Evolutionary conservation across 768 basidiomycete species (phyloP), one percentile per base, ranked within the genome.

Genomic region (Fomitopsis pulvina): DNA sequence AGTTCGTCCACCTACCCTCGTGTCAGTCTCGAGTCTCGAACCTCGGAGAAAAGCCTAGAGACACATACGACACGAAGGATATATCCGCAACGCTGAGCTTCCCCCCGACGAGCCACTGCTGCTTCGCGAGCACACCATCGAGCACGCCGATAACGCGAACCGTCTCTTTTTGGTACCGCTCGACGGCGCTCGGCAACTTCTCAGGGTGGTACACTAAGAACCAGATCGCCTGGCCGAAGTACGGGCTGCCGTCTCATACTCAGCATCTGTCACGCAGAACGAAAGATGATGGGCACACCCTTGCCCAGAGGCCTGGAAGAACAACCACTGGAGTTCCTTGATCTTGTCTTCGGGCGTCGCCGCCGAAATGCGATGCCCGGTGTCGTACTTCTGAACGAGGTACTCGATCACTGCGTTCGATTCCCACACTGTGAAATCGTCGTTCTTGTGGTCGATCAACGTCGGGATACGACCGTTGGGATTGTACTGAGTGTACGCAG

Each of bases 311-410:
- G 57, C 51, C 41, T 65, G 64, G 60, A 73, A 76, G 63, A 73
- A 71, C 42, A 76, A 69, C 75, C 72, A 75, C 58, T 70, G 71
- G 16, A 68, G 50, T 40, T 55, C 43, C 11, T n/a, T 12, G 47
- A 29, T 50, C 53, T 58, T 55, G 8, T 59, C 59, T 18, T 51
- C 51, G 3, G 29, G 42, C 38, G 41, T 48, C 3, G 42, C 21
- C 18, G 56, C 52, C 25, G 56, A 56, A 38, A 63, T 43, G 61
- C 68, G 70, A 60, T 64, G 56, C 28, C 73, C 71, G n/a, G 52
- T 57, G 60, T 78, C 77, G 54, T 75, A 76, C 48, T 66, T 61
- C 52, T 73, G 69, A n/a, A 60, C 61, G 40, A 77, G 62, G 60
- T 73, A 76, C 8, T 70, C 56, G 29, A 75, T 47, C 53, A 77